Base-by-base conservation (phyloP, 257 asterid species). In the Voacanga thouarsii region DNA sequence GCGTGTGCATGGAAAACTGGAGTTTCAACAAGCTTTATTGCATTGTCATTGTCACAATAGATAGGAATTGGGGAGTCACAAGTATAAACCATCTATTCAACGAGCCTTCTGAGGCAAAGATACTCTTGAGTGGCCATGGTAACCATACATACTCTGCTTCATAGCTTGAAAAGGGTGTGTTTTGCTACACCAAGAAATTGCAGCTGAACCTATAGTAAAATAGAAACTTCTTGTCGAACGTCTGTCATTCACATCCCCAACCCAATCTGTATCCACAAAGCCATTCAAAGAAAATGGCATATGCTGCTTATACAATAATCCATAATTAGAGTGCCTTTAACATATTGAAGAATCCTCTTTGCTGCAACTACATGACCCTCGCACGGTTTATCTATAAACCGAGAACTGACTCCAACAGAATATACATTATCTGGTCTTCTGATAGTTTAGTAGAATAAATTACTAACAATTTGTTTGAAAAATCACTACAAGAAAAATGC, bases 321-420 rank as follows among this genome's bases (percentile, higher is more conserved):
- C 16, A 49, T 7, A 49, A 49, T 49, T 10, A 49, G 16, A 49
- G 55, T 9, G 14, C 15, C 55, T 9, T 49, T 49, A 0, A 74
- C 57, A 10, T 75, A 77, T 2, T 79, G 75, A 3, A 82, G 72
- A 57, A 87, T 66, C 12, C 81, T 75, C 39, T 75, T 80, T 16
- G 83, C 84, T 39, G 79, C 80, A 45, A 50, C 39, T 47, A 80
- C 51, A 57, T 80, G 83, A 12, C 67, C 44, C 75, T 77, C 77
- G 1, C 1, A 15, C 0, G 61, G 37, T 33, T 33, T 33, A 33
- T 78, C 71, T 86, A 84, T 84, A 47, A 82, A 82, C 7, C 79
- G 82, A 21, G 75, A 75, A 0, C 70, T 33, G 0, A 78, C 75
- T 23, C 85, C 16, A 28, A 82, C 33, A 15, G 39, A 43, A 15